Percentiles rank a stretch among this genome's conserved stretches.
These are phyloP conservation scores for Capsicum chinense DNA, from an alignment of 257 asterid species.

Conservation along the genomic window DNA sequence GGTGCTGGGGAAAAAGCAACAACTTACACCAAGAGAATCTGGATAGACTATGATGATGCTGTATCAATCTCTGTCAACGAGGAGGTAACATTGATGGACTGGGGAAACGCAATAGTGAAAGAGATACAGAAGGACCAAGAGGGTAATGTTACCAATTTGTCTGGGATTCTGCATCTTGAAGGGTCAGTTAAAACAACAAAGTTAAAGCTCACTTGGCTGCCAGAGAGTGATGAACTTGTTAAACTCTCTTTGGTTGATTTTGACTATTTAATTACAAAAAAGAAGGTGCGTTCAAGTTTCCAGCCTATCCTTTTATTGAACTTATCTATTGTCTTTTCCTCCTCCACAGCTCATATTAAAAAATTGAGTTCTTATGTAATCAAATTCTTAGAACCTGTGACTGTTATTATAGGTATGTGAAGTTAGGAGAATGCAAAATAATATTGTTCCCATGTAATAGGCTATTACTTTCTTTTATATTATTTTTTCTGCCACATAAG, in stretches of 20 bases:
- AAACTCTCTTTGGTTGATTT: slow-evolving; percentile 70
- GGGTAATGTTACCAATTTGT: slow-evolving; percentile 64
- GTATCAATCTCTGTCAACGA: slow-evolving; percentile 66
- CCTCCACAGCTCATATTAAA: not conserved
- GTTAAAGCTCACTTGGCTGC: slow-evolving; percentile 92
- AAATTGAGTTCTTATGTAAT: not conserved
- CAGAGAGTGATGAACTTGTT: slow-evolving; percentile 75
- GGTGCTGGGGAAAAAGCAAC: slow-evolving; percentile 94
- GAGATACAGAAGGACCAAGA: slow-evolving; percentile 77
- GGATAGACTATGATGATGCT: slow-evolving; percentile 94
- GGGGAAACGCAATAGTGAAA: slow-evolving; percentile 92
- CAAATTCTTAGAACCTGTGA: not conserved
- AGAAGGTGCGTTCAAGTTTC: slow-evolving; percentile 59
- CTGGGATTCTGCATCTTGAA: slow-evolving; percentile 83
- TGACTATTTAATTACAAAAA: slow-evolving; percentile 87
- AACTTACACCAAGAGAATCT: slow-evolving; percentile 66
- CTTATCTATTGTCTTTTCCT: not conserved
- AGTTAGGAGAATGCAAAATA: slow-evolving; percentile 1
- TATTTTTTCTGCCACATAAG: not conserved
- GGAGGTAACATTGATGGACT: slow-evolving; percentile 92
- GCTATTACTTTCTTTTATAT: not conserved
- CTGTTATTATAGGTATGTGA: not conserved
- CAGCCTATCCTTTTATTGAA: not conserved
- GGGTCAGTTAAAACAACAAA: slow-evolving; percentile 92
- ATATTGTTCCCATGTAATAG: not conserved